Conservation (phyloP, 2,329 filamentous ascomycete genomes). For the Pseudogymnoascus sp. region DNA sequence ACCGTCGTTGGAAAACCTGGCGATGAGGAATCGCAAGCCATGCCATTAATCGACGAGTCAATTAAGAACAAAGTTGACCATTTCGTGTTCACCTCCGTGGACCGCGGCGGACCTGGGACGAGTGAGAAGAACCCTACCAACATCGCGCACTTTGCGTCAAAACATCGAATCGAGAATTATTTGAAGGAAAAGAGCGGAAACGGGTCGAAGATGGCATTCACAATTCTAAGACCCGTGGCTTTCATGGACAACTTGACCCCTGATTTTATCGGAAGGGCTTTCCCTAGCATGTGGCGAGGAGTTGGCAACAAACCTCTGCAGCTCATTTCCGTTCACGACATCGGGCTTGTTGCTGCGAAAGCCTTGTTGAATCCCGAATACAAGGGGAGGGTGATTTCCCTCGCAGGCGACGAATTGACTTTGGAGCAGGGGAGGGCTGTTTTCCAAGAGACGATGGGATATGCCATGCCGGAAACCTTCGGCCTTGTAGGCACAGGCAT, state of each 20-base stretch:
- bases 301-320: slow-evolving; percentile 32
- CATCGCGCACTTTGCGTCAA: slow-evolving; percentile 48
- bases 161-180: slow-evolving; percentile 48
- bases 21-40: slow-evolving; percentile 42
- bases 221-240: slow-evolving; percentile 46
- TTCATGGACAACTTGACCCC: slow-evolving; percentile 44
- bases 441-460: slow-evolving; percentile 26
- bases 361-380: slow-evolving; percentile 37
- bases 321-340: slow-evolving; percentile 36
- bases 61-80: slow-evolving; percentile 42
- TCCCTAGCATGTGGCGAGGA: slow-evolving; percentile 27
- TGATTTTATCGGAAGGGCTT: slow-evolving; percentile 21
- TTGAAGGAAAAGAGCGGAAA: slow-evolving; percentile 35
- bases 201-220: slow-evolving; percentile 40
- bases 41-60: slow-evolving; percentile 43
- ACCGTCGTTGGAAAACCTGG: neutral
- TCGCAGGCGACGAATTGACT: slow-evolving; percentile 41
- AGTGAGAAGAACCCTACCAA: slow-evolving; percentile 38
- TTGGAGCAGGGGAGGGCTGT: slow-evolving; percentile 27
- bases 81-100: slow-evolving; percentile 51
- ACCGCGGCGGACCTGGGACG: slow-evolving; percentile 42
- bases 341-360: slow-evolving; percentile 40
- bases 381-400: slow-evolving; percentile 31
- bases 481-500: slow-evolving; percentile 20
- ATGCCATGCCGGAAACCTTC: slow-evolving; percentile 24